A percentile compares a stretch with the other conserved stretches of the same genome.
Conservation (phyloP, 345 rosid genomes). For the Eucalyptus urophylla region DNA sequence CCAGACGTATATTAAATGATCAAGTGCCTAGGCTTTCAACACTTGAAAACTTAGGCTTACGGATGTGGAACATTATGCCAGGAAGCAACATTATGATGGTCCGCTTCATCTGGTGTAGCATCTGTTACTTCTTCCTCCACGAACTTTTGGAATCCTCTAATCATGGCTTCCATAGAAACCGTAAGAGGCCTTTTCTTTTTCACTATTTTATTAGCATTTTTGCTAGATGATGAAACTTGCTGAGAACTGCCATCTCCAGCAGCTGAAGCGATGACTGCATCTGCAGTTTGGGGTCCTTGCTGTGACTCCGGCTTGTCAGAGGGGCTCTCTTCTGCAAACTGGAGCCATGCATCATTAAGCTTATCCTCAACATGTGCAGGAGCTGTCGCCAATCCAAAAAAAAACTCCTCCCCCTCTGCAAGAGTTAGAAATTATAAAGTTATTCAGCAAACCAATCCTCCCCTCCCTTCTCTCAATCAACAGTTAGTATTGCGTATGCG, state of each 20-base stretch:
- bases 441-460: not conserved
- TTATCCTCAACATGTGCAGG: constrained; percentile 93
- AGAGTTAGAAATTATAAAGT: not conserved
- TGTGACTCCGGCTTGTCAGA: constrained; percentile 17
- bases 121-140: constrained; percentile 17
- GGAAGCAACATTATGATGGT: constrained; percentile 76
- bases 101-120: constrained; percentile 13
- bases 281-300: constrained; percentile 18
- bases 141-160: constrained; percentile 59
- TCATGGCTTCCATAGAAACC: constrained; percentile 86
- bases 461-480: not conserved
- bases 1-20: not conserved
- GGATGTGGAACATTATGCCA: constrained; percentile 90
- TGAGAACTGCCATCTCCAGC: constrained; percentile 48
- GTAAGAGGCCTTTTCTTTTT: constrained; percentile 42
- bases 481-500: not conserved
- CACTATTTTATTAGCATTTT: not conserved
- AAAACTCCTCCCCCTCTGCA: constrained; percentile 46
- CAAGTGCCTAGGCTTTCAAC: not conserved
- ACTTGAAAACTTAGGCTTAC: constrained; percentile 38
- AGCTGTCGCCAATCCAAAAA: constrained; percentile 97
- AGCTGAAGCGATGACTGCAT: constrained; percentile 31
- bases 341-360: constrained; percentile 89
- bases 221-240: constrained; percentile 5
- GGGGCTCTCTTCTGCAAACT: constrained; percentile 66